phyloP scores from a whole-genome alignment of 2,329 filamentous ascomycete genomes.

The Calonectria leucothoes region DNA sequence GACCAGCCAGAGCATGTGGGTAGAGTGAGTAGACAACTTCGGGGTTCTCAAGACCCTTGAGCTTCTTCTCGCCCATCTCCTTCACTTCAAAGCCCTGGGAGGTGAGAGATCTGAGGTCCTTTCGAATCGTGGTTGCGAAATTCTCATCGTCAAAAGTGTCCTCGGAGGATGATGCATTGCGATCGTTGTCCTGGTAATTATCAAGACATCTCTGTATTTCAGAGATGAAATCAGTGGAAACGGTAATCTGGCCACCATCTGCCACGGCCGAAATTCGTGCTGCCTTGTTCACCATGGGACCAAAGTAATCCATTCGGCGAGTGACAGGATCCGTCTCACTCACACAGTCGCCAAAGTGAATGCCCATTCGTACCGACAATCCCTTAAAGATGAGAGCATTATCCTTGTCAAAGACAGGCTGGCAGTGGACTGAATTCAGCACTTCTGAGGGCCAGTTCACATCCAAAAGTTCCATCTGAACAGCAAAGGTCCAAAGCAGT shows the following conservation, averaged over 20 bases:
- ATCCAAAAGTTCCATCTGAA: conserved; percentile 88
- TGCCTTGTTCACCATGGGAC: conserved; percentile 98
- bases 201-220: conserved; percentile 94
- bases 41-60: conserved; percentile 97
- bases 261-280: conserved; percentile 94
- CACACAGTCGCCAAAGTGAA: conserved; percentile 94
- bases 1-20: conserved; percentile 85
- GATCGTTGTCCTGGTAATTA: conserved; percentile 87
- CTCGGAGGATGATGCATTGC: conserved; percentile 75
- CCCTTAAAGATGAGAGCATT: conserved; percentile 93
- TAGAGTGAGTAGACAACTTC: conserved; percentile 97
- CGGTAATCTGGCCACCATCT: conserved; percentile 96
- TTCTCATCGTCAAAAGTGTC: conserved; percentile 78
- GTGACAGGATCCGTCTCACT: conserved; percentile 97
- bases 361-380: conserved; percentile 95
- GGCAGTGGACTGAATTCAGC: conserved; percentile 85
- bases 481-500: conserved; percentile 94
- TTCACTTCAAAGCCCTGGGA: conserved; percentile 97
- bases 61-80: conserved; percentile 92
- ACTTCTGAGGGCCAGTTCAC: conserved; percentile 96
- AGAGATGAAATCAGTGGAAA: conserved; percentile 95
- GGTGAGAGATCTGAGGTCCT: conserved; percentile 86
- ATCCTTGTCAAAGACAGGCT: conserved; percentile 84
- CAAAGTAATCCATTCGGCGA: conserved; percentile 98
- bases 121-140: conserved; percentile 81